Evolutionary conservation across 148 eudicot genomes (phyloP).

Genomic region (Chenopodium quinoa): DNA sequence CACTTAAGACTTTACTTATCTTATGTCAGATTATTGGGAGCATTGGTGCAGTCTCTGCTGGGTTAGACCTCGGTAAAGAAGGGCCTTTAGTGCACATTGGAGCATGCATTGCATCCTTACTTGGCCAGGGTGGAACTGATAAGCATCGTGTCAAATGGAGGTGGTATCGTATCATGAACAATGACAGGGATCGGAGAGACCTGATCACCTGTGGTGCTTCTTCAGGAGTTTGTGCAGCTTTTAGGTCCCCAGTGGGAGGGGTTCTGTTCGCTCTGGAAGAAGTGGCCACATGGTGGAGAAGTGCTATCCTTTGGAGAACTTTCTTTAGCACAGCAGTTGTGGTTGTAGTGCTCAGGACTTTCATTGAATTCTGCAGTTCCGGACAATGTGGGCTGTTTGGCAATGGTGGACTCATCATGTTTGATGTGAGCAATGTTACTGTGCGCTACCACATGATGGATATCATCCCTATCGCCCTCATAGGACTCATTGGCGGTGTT

Average conservation of each 20-base stretch:
- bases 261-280: slow-evolving; percentile 88
- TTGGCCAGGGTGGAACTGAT: slow-evolving; percentile 91
- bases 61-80: slow-evolving; percentile 84
- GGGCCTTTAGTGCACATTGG: slow-evolving; percentile 88
- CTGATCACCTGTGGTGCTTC: slow-evolving; percentile 86
- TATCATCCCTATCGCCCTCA: slow-evolving; percentile 49
- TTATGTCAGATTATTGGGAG: slow-evolving; percentile 71
- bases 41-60: slow-evolving; percentile 85
- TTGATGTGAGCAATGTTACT: slow-evolving; percentile 66
- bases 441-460: slow-evolving; percentile 60
- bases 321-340: slow-evolving; percentile 92
- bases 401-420: slow-evolving; percentile 78
- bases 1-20: neutral
- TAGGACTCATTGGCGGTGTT: slow-evolving; percentile 76
- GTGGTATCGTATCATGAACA: slow-evolving; percentile 83
- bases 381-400: slow-evolving; percentile 83
- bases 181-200: slow-evolving; percentile 80
- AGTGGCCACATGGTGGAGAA: slow-evolving; percentile 97
- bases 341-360: slow-evolving; percentile 75
- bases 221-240: slow-evolving; percentile 88
- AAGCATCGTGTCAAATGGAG: slow-evolving; percentile 72
- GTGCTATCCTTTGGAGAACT: slow-evolving; percentile 91
- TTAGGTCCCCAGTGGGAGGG: slow-evolving; percentile 84
- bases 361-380: slow-evolving; percentile 59
- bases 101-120: slow-evolving; percentile 69